Conservation (phyloP, 2,329 filamentous ascomycete genomes). For the Penicillium verrucosum region DNA sequence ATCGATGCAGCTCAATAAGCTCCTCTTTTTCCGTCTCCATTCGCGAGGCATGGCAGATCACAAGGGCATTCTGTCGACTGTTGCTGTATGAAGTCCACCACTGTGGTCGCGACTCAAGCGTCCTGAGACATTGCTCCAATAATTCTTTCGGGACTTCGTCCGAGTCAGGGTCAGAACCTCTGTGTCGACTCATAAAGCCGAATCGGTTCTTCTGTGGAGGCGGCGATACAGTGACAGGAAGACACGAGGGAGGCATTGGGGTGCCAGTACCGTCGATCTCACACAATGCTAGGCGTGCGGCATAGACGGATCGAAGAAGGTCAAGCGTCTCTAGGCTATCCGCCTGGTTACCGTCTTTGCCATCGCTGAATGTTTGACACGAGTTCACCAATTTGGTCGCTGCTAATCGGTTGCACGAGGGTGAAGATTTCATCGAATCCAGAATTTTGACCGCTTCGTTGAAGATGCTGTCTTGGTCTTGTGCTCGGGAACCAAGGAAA, state of each 20-base stretch:
- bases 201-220: slow-evolving; percentile 30
- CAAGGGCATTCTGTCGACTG: slow-evolving; percentile 57
- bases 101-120: slow-evolving; percentile 54
- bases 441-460: slow-evolving; percentile 45
- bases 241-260: slow-evolving; percentile 51
- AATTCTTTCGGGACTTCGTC: slow-evolving; percentile 24
- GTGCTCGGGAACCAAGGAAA: slow-evolving; percentile 23
- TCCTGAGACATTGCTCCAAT: slow-evolving; percentile 52
- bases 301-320: slow-evolving; percentile 55
- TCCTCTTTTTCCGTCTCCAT: slow-evolving; percentile 56
- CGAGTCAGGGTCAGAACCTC: slow-evolving; percentile 12
- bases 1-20: slow-evolving; percentile 39
- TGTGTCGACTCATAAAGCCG: slow-evolving; percentile 21
- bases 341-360: slow-evolving; percentile 22
- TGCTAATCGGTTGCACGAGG: slow-evolving; percentile 54
- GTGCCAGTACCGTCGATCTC: slow-evolving; percentile 56
- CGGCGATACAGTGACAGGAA: slow-evolving; percentile 45
- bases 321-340: slow-evolving; percentile 38
- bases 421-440: slow-evolving; percentile 43
- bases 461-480: slow-evolving; percentile 37
- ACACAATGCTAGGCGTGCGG: slow-evolving; percentile 61
- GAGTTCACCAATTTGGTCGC: slow-evolving; percentile 51
- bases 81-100: slow-evolving; percentile 66
- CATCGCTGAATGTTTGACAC: slow-evolving; percentile 49
- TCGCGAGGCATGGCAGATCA: slow-evolving; percentile 61